Base-by-base conservation (phyloP, 805 yeast genomes). In the Hanseniaspora valbyensis region DNA sequence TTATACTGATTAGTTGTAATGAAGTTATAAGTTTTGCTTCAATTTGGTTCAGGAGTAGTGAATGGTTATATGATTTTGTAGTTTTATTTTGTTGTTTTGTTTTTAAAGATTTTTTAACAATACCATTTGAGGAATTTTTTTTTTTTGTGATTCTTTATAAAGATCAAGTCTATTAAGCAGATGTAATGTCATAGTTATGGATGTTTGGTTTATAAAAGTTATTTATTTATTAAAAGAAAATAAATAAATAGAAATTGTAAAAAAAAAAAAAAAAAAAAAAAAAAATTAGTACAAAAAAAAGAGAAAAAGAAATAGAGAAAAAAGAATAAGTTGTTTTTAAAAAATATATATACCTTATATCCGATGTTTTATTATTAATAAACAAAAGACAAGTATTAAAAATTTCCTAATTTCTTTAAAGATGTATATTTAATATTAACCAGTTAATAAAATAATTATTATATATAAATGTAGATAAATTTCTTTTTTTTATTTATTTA, bases 21-120 rank as follows among this genome's bases (percentile, higher is more conserved):
- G 51, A 39, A 5, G 51, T 44, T 48, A 48, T 48, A 7, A 48
- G 44, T 14, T 39, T 22, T 14, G 14, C 18, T 41, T 48, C 51
- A 25, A 48, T 33, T 7, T 40, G 33, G 13, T 48, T 33, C 6
- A 33, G 32, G 13, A 25, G 22, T 3, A 16, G 4, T n/a, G 42
- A 13, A 7, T 39, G 5, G 13, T 25, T 14, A 21, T 25, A 24
- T 24, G 19, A 3, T 3, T 39, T 39, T 19, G 6, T 19, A 25
- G 14, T 21, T 4, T 22, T 21, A 8, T 9, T 38, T 22, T 24
- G 6, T 21, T 22, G 9, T 10, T 21, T 12, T 8, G 4, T 12
- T 22, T 21, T 22, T 7, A 14, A 24, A 13, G 36, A n/a, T 34
- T 21, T 6, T 21, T 38, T 38, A 5, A 7, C 5, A 4, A 38